Evolutionary conservation across 2,329 filamentous ascomycete genomes (phyloP).

Genomic region (Atkinsonella texensis): DNA sequence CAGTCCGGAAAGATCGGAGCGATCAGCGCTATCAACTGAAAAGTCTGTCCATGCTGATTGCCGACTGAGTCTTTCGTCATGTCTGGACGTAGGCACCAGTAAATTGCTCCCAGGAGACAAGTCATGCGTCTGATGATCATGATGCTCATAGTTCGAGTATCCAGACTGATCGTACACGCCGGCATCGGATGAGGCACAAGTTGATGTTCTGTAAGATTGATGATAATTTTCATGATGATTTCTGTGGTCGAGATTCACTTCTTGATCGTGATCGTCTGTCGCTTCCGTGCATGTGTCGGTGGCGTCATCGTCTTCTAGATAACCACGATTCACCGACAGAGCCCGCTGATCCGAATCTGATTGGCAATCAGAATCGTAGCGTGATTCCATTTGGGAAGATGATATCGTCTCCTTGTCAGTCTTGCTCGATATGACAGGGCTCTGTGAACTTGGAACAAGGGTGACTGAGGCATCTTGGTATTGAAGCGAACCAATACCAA

Average conservation of each 20-base stretch:
- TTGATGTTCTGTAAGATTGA: conserved; percentile 26
- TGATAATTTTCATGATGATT: conserved; percentile 17
- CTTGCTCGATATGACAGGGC: conserved; percentile 6
- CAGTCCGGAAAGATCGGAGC: conserved; percentile 18
- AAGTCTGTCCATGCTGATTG: conserved; percentile 50
- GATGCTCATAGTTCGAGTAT: conserved; percentile 15
- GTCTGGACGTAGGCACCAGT: conserved; percentile 32
- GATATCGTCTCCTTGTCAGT: conserved; percentile 14
- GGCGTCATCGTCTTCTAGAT: conserved; percentile 19
- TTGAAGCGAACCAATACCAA: conserved; percentile 9
- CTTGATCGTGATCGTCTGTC: conserved; percentile 18
- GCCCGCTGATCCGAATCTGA: conserved; percentile 21
- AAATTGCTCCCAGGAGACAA: conserved; percentile 32
- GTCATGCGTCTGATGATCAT: conserved; percentile 9
- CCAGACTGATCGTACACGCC: conserved; percentile 17
- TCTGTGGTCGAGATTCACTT: conserved; percentile 16
- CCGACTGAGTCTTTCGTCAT: conserved; percentile 37
- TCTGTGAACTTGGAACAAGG: conserved; percentile 31
- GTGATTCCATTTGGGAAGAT: conserved; percentile 23
- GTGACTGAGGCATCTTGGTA: conserved; percentile 34
- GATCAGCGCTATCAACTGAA: conserved; percentile 40
- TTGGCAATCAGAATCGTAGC: conserved; percentile 27
- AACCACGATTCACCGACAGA: conserved; percentile 12
- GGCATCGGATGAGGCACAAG: conserved; percentile 27
- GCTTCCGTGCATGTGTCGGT: conserved; percentile 26